phyloP scores from a whole-genome alignment of 2,329 filamentous ascomycete species.

The Microascus cirrosus region DNA sequence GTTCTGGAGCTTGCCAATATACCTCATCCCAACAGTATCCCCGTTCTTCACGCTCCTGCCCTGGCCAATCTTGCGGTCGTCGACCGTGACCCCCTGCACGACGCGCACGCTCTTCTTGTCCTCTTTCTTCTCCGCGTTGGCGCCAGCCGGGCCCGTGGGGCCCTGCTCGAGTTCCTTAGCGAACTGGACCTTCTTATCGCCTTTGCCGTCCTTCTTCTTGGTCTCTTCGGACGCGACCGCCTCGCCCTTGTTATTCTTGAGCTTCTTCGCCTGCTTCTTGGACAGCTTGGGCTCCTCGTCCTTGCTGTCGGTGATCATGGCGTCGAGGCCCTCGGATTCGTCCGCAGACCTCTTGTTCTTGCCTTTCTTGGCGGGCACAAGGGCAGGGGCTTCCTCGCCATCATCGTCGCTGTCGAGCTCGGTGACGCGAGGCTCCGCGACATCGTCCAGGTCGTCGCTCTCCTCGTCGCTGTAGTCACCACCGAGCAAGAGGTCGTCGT shows the following conservation, averaged over 20 bases:
- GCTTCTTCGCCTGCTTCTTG: conserved; percentile 97
- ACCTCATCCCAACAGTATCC: conserved; percentile 84
- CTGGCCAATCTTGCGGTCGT: conserved; percentile 86
- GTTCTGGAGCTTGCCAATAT: conserved; percentile 93
- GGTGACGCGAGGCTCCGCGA: conserved; percentile 70
- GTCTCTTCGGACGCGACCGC: conserved; percentile 53
- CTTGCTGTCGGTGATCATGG: conserved; percentile 66
- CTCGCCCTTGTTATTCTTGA: conserved; percentile 97
- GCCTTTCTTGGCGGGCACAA: conserved; percentile 51
- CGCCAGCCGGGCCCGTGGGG: conserved; percentile 60
- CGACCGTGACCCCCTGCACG: conserved; percentile 80
- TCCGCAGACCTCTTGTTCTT: conserved; percentile 92
- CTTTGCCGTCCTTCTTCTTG: conserved; percentile 48
- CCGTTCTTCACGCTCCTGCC: conserved; percentile 83
- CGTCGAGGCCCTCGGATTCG: conserved; percentile 60
- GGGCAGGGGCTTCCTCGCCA: conserved; percentile 60
- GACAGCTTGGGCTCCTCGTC: conserved; percentile 61
- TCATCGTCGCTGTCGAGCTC: conserved; percentile 77
- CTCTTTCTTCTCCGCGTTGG: conserved; percentile 23
- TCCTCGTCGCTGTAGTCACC: conserved; percentile 65
- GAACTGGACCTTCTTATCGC: conserved; percentile 95
- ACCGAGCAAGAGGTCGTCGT: conserved; percentile 59
- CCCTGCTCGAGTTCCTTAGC: conserved; percentile 98
- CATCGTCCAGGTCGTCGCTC: conserved; percentile 65
- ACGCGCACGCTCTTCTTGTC: conserved; percentile 57